These are phyloP conservation scores for Phytophthora lateralis DNA, from an alignment of 352 stramenopile species.

Conservation along the genomic window DNA sequence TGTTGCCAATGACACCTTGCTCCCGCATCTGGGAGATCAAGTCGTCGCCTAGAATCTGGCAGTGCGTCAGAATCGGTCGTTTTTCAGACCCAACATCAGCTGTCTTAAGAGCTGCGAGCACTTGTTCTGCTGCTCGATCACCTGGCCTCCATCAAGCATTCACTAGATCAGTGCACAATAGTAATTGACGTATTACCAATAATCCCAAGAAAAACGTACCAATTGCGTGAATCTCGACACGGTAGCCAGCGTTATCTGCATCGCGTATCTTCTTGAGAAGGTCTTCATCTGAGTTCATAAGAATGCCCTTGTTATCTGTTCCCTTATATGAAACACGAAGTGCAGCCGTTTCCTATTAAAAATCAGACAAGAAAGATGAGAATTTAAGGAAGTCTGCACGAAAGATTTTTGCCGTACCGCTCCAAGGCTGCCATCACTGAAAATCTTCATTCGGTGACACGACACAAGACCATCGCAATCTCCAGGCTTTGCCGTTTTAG, in stretches of 20 bases:
- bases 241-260: conserved; percentile 61
- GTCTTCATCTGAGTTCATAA: conserved; percentile 79
- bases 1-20: conserved; percentile 85
- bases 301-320: conserved; percentile 73
- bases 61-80: conserved; percentile 90
- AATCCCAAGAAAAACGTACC: conserved; percentile 35
- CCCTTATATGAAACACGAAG: conserved; percentile 69
- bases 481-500: conserved; percentile 43
- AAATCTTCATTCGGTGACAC: conserved; percentile 90
- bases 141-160: conserved; percentile 32
- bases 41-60: conserved; percentile 83
- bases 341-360: conserved; percentile 80
- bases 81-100: conserved; percentile 53
- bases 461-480: conserved; percentile 60
- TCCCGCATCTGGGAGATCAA: conserved; percentile 72
- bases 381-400: neutral
- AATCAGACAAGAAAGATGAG: neutral
- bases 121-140: conserved; percentile 73
- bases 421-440: conserved; percentile 87
- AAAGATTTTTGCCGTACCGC: conserved; percentile 48
- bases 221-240: conserved; percentile 91
- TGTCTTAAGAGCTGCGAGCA: conserved; percentile 65
- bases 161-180: conserved; percentile 9
- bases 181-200: neutral
- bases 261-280: conserved; percentile 71